phyloP scores from a whole-genome alignment of 768 basidiomycete species.

The Symmetrospora coprosmae region DNA sequence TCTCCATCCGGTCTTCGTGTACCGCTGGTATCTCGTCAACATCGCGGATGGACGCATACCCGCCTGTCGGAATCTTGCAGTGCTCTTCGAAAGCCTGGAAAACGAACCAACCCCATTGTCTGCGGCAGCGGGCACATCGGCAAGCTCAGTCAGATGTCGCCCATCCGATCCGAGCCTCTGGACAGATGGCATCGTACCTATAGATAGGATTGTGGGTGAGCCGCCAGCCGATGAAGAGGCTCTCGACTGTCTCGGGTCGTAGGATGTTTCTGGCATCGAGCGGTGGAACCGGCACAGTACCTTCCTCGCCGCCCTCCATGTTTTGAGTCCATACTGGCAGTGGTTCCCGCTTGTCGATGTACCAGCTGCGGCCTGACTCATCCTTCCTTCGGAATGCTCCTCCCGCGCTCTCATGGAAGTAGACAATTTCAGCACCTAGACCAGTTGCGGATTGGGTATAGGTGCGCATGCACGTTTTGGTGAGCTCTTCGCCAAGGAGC shows the following conservation, averaged over 20 bases:
- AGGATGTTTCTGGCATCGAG: conserved; percentile 90
- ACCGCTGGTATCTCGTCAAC: conserved; percentile 60
- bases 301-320: neutral
- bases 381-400: conserved; percentile 13
- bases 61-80: conserved; percentile 60
- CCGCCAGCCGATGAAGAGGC: conserved; percentile 79
- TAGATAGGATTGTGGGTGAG: conserved; percentile 70
- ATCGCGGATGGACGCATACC: conserved; percentile 68
- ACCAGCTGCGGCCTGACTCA: conserved; percentile 52
- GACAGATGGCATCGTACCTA: conserved; percentile 47
- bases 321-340: neutral
- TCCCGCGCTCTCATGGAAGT: neutral
- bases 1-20: conserved; percentile 85
- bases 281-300: conserved; percentile 24
- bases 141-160: too few relatives aligned
- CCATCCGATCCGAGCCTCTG: too few relatives aligned
- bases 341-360: conserved; percentile 49
- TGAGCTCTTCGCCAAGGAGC: conserved; percentile 61
- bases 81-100: conserved; percentile 78
- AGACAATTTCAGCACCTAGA: conserved; percentile 26
- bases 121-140: neutral
- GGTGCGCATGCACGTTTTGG: conserved; percentile 76
- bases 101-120: conserved; percentile 57
- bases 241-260: conserved; percentile 87
- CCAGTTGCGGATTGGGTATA: conserved; percentile 30